These are phyloP conservation scores for Phyllosticta capitalensis DNA, from an alignment of 2,329 filamentous ascomycete genomes.

Conservation along the genomic window DNA sequence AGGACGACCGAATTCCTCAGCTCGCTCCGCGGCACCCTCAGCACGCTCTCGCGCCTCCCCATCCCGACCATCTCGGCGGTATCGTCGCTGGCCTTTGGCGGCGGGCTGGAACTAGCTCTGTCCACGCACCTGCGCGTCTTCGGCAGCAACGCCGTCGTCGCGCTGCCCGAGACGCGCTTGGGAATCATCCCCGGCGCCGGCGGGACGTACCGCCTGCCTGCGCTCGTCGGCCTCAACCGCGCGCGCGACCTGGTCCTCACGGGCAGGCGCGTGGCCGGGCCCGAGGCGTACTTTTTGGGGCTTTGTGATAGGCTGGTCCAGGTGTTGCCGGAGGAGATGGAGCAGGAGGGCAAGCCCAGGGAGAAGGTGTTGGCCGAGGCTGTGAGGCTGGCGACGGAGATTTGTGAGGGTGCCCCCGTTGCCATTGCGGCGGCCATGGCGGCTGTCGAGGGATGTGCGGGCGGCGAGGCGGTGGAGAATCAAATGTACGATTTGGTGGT, in stretches of 20 bases:
- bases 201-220: constrained; percentile 79
- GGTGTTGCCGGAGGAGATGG: constrained; percentile 50
- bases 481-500: constrained; percentile 77
- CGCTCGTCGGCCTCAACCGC: constrained; percentile 65
- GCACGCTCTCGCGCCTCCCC: constrained; percentile 61
- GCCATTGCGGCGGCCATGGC: constrained; percentile 70
- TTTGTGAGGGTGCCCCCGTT: constrained; percentile 82
- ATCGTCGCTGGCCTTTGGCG: constrained; percentile 77
- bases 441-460: constrained; percentile 60
- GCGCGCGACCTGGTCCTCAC: constrained; percentile 89
- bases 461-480: constrained; percentile 70
- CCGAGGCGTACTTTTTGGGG: constrained; percentile 86
- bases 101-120: constrained; percentile 86
- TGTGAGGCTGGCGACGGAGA: constrained; percentile 68
- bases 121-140: constrained; percentile 85
- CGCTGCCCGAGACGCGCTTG: constrained; percentile 81
- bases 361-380: constrained; percentile 64
- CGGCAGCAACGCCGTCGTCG: constrained; percentile 66
- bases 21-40: constrained; percentile 66
- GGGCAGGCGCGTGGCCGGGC: constrained; percentile 69
- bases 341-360: constrained; percentile 44
- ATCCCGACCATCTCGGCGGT: constrained; percentile 88
- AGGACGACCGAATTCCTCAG: constrained; percentile 74
- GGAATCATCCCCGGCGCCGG: constrained; percentile 93
- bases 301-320: constrained; percentile 86